Base-by-base conservation (phyloP, 192 early-diverging fungal species). In the Mortierella claussenii region DNA sequence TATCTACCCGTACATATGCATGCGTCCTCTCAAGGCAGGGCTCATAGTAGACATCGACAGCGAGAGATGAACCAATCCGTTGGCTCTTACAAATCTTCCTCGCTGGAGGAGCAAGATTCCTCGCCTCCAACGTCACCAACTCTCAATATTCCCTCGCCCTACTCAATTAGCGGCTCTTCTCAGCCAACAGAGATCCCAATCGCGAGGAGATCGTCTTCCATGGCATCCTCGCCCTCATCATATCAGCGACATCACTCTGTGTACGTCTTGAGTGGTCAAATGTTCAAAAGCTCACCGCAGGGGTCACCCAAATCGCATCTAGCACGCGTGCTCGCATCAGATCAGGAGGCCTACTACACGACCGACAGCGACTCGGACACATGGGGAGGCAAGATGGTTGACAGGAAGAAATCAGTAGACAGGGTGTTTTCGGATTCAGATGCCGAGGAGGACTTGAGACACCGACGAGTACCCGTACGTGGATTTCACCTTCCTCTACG, bases 261-360 rank as follows among this genome's bases (percentile, higher is more conserved):
- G 1, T 76, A 76, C 32, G 73, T 76, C 13, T 28, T 76, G 11
- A 76, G 73, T 24, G 73, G 73, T 9, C 73, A 76, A 33, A 76
- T 76, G 73, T 76, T 76, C 58, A 76, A 67, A 53, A 61, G 57
- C 26, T 76, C 73, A 1, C 73, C 73, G 2, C 73, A 76, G 21
- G 64, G 59, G 12, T 76, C 73, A 17, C 73, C 73, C 24, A 76
- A 76, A 27, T 76, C 73, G 17, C 57, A 65, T 9, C 26, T 76
- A 9, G 59, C 65, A 6, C 63, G 73, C 6, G 64, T 76, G 18
- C 37, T 76, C 17, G 73, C 64, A 1, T 76, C 73, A 1, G 73
- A 76, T 49, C 63, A 76, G 23, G 73, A 76, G 34, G 61, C 55
- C 15, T 76, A 76, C 21, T 76, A 76, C 27, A 62, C 73, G 9